Percentiles rank a stretch among this genome's conserved stretches.
phyloP scores from a whole-genome alignment of 257 asterid species.

The Nemophila menziesii region DNA sequence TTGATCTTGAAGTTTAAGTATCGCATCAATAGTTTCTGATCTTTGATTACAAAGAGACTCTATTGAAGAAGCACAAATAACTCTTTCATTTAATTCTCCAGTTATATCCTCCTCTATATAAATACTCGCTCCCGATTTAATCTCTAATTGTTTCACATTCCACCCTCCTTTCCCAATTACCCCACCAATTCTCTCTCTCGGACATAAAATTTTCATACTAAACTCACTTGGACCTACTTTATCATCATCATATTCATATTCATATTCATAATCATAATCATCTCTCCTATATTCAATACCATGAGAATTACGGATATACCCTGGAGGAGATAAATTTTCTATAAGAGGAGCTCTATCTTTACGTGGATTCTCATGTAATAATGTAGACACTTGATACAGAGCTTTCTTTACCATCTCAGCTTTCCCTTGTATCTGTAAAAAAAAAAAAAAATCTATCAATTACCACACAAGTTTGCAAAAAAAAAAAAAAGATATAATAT shows the following conservation, averaged over 20 bases:
- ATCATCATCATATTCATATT: conserved; percentile 42
- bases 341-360: conserved; percentile 46
- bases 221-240: conserved; percentile 47
- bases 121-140: conserved; percentile 63
- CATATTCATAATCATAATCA: conserved; percentile 32
- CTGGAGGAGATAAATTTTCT: conserved; percentile 36
- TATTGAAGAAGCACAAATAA: conserved; percentile 51
- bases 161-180: conserved; percentile 82
- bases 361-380: conserved; percentile 62
- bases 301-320: conserved; percentile 29
- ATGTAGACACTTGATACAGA: conserved; percentile 58
- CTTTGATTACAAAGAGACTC: conserved; percentile 55
- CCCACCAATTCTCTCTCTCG: conserved; percentile 61
- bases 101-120: conserved; percentile 47
- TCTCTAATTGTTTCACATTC: conserved; percentile 53
- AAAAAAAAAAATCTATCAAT: too few species aligned
- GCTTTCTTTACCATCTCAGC: conserved; percentile 51
- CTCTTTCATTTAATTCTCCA: conserved; percentile 51
- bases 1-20: conserved; percentile 63
- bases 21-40: conserved; percentile 61
- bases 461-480: too few species aligned
- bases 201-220: conserved; percentile 57
- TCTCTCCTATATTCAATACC: conserved; percentile 26
- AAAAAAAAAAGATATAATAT: neutral
- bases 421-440: conserved; percentile 58